These are phyloP conservation scores for Geotrichum klebahnii DNA, from an alignment of 1,139 yeast genomes.

Conservation along the genomic window DNA sequence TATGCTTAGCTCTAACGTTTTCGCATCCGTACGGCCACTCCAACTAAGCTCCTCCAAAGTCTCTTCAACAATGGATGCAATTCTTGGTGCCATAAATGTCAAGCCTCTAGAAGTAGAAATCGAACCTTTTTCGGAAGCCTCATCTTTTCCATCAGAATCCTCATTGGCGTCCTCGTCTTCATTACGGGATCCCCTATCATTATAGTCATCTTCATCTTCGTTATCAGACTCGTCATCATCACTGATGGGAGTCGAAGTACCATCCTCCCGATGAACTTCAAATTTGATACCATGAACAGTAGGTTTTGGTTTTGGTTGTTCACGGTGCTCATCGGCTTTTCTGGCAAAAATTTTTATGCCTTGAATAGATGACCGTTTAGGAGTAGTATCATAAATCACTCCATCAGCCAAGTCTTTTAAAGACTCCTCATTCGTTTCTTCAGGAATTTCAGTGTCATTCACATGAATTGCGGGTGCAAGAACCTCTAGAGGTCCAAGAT, in stretches of 20 bases:
- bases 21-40: constrained; percentile 62
- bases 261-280: constrained; percentile 9
- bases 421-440: background rate
- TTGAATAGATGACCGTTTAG: constrained; percentile 19
- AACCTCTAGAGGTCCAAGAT: background rate
- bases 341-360: constrained; percentile 19
- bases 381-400: constrained; percentile 4
- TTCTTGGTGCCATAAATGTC: constrained; percentile 17
- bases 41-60: constrained; percentile 71
- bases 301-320: constrained; percentile 6
- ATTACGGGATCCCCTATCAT: too few species aligned
- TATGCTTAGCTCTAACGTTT: constrained; percentile 53
- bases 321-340: constrained; percentile 2
- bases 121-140: background rate
- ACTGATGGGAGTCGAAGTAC: background rate
- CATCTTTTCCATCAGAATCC: background rate
- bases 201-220: background rate
- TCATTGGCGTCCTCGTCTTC: constrained; percentile 4
- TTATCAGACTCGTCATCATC: constrained; percentile 2
- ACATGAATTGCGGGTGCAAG: background rate
- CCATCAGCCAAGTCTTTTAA: constrained; percentile 8
- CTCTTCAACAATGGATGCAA: constrained; percentile 49
- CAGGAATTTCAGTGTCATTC: background rate
- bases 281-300: constrained; percentile 8
- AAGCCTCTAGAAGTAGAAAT: constrained; percentile 7